phyloP scores from a whole-genome alignment of 1,284 basidiomycete genomes.

The Trichosporon sp. region DNA sequence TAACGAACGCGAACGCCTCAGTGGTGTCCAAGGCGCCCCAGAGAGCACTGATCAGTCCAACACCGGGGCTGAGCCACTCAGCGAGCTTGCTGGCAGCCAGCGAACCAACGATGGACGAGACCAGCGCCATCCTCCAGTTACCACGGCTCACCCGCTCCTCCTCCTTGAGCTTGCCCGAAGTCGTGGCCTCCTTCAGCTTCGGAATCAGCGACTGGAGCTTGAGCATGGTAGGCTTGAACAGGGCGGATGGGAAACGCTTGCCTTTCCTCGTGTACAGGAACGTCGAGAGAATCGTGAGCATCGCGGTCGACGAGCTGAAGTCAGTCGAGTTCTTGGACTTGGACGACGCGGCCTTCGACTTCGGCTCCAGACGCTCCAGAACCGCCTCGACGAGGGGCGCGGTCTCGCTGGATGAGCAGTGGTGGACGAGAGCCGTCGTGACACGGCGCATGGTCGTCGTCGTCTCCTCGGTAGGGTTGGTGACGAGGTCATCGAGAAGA shows the following conservation, averaged over 20 bases:
- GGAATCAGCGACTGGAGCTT: constrained; percentile 39
- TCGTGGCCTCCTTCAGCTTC: constrained; percentile 24
- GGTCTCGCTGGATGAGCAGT: constrained; percentile 70
- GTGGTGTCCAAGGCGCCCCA: constrained; percentile 43
- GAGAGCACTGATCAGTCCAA: constrained; percentile 50
- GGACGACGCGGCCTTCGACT: constrained; percentile 27
- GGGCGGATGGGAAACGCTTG: constrained; percentile 60
- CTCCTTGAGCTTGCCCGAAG: constrained; percentile 17
- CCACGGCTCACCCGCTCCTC: constrained; percentile 17
- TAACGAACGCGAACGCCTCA: constrained; percentile 50
- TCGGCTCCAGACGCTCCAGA: constrained; percentile 35
- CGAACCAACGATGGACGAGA: constrained; percentile 41
- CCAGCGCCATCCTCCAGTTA: constrained; percentile 40
- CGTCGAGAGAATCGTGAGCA: constrained; percentile 51
- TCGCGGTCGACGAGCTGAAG: constrained; percentile 27
- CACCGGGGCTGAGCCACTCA: constrained; percentile 57
- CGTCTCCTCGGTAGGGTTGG: constrained; percentile 46
- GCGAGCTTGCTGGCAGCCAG: constrained; percentile 53
- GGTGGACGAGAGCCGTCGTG: constrained; percentile 76
- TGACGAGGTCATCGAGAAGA: constrained; percentile 54
- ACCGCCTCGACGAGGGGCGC: constrained; percentile 62
- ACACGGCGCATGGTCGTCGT: constrained; percentile 57
- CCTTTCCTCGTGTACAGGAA: constrained; percentile 58
- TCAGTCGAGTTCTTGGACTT: constrained; percentile 22
- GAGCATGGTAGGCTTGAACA: constrained; percentile 54